These are phyloP conservation scores for Russula lepida DNA, from an alignment of 768 basidiomycete genomes.

Conservation along the genomic window DNA sequence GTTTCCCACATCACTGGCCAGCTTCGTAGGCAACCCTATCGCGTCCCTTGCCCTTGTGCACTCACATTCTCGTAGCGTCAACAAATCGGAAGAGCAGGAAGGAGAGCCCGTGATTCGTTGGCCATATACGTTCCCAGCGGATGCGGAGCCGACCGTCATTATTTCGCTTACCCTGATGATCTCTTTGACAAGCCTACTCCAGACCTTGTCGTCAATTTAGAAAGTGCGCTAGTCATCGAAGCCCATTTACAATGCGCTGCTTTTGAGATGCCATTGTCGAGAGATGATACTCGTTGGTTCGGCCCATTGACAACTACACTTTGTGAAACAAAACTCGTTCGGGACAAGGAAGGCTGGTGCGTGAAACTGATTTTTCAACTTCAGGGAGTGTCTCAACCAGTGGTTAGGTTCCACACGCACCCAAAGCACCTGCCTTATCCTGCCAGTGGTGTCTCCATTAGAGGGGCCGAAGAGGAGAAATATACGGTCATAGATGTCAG, in stretches of 20 bases:
- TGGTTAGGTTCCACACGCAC: constrained; percentile 69
- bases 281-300: constrained; percentile 63
- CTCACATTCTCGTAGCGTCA: constrained; percentile 49
- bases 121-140: constrained; percentile 63
- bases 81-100: constrained; percentile 83
- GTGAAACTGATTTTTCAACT: constrained; percentile 17
- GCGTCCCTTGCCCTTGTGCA: too few species aligned
- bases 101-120: constrained; percentile 71
- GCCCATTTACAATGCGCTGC: constrained; percentile 85
- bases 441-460: constrained; percentile 60
- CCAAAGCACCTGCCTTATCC: constrained; percentile 75
- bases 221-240: constrained; percentile 69
- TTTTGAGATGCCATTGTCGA: constrained; percentile 71
- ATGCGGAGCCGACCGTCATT: constrained; percentile 68
- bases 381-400: background rate
- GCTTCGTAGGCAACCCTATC: constrained; percentile 47
- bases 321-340: constrained; percentile 50
- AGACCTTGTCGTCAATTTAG: constrained; percentile 62
- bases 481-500: constrained; percentile 67
- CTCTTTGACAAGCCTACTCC: constrained; percentile 55
- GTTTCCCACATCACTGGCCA: constrained; percentile 72
- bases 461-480: constrained; percentile 69
- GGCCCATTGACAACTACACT: constrained; percentile 50
- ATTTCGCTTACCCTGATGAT: constrained; percentile 57
- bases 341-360: constrained; percentile 77